Conservation (phyloP, 805 yeast genomes). For the Metschnikowia reukaufii region DNA sequence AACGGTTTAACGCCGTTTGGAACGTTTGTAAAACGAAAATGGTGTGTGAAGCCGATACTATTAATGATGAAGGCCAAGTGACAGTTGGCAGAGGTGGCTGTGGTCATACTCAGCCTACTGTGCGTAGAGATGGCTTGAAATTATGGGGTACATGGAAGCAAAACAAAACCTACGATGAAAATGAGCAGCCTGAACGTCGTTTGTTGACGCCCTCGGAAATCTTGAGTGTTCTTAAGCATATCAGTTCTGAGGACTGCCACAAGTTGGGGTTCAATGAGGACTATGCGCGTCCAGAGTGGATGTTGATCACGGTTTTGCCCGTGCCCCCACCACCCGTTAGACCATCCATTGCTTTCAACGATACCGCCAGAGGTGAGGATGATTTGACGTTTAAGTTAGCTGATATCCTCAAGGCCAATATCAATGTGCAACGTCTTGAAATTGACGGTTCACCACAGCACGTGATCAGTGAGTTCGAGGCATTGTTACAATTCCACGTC, state of each 20-base stretch:
- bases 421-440: constrained; percentile 94
- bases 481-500: constrained; percentile 92
- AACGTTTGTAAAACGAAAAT: constrained; percentile 83
- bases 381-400: constrained; percentile 97
- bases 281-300: constrained; percentile 98
- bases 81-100: constrained; percentile 87
- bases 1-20: constrained; percentile 97
- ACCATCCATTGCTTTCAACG: constrained; percentile 97
- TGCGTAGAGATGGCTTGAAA: constrained; percentile 93
- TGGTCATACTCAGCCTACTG: constrained; percentile 94
- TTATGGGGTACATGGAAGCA: constrained; percentile 99
- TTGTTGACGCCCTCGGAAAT: constrained; percentile 86
- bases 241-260: constrained; percentile 76
- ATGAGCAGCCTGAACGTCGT: constrained; percentile 89
- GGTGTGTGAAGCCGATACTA: constrained; percentile 89
- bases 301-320: constrained; percentile 94
- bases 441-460: constrained; percentile 99
- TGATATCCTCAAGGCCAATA: constrained; percentile 94
- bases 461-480: constrained; percentile 94
- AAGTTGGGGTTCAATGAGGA: constrained; percentile 90
- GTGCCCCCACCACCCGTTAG: constrained; percentile 99
- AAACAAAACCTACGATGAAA: constrained; percentile 76
- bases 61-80: constrained; percentile 57
- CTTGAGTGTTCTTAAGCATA: constrained; percentile 87
- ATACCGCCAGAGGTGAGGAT: constrained; percentile 98